Conservation (phyloP, 1,284 basidiomycete genomes). For the Boletus mariae region DNA sequence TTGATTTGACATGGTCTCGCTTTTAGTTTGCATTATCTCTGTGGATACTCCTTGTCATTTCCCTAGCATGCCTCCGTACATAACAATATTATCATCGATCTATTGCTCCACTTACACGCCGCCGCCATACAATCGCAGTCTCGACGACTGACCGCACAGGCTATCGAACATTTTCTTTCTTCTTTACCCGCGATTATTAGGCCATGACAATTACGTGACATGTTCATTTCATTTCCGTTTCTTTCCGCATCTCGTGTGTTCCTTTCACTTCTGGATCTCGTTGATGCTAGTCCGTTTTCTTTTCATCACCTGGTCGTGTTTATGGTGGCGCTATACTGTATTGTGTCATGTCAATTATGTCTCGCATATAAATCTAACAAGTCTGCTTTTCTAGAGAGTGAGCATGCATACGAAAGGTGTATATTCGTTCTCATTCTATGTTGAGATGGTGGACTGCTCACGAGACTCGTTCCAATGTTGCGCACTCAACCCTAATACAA, state of each 20-base stretch:
- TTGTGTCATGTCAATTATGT: background rate
- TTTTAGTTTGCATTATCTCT: conserved; percentile 32
- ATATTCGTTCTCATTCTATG: too few relatives aligned
- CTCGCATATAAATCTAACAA: too few relatives aligned
- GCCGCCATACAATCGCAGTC: background rate
- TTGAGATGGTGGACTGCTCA: too few relatives aligned
- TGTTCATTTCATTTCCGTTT: background rate
- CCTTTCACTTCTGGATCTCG: background rate
- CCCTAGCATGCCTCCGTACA: conserved; percentile 25
- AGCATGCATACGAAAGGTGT: too few relatives aligned
- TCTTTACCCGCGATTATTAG: background rate
- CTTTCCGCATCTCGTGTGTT: background rate
- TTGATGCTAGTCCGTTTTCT: background rate
- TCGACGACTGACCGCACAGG: background rate
- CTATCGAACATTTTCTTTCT: background rate
- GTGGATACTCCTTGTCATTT: conserved; percentile 29
- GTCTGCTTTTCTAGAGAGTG: background rate
- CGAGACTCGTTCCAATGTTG: too few relatives aligned
- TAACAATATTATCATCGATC: conserved; percentile 26
- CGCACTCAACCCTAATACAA: too few relatives aligned
- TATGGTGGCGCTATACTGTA: background rate
- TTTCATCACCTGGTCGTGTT: background rate
- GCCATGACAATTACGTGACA: background rate
- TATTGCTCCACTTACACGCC: conserved; percentile 17
- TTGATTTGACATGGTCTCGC: background rate